phyloP scores from a whole-genome alignment of 305 asterid genomes.

The Rubia peregrina region DNA sequence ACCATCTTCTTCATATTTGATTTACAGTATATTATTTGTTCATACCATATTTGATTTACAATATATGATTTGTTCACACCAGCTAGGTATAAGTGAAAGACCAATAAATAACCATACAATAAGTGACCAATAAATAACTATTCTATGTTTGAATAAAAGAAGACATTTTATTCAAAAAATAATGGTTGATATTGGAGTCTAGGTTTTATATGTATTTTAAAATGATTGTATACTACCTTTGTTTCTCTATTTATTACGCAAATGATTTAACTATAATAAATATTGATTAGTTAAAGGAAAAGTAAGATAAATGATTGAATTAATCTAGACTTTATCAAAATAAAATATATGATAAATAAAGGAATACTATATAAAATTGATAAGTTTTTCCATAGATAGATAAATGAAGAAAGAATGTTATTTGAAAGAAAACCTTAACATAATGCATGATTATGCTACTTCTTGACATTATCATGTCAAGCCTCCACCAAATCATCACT shows the following conservation, averaged over 20 bases:
- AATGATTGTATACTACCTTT: too few relatives aligned
- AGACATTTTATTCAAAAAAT: too few relatives aligned
- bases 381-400: too few relatives aligned
- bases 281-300: too few relatives aligned
- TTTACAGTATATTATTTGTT: not conserved
- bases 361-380: too few relatives aligned
- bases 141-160: too few relatives aligned
- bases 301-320: not conserved
- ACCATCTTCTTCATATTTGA: constrained; percentile 3
- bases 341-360: not conserved
- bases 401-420: not conserved
- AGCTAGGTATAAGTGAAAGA: not conserved
- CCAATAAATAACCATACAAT: not conserved
- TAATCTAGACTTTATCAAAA: not conserved
- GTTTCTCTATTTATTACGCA: too few relatives aligned
- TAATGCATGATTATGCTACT: not conserved
- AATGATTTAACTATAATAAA: too few relatives aligned
- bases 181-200: too few relatives aligned
- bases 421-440: not conserved
- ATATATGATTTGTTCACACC: not conserved
- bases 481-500: not conserved
- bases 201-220: too few relatives aligned
- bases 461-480: not conserved
- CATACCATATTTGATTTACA: not conserved
- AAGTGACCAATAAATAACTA: too few relatives aligned